Base-by-base conservation (phyloP, 2,329 filamentous ascomycete genomes). In the Monosporascus ibericus region DNA sequence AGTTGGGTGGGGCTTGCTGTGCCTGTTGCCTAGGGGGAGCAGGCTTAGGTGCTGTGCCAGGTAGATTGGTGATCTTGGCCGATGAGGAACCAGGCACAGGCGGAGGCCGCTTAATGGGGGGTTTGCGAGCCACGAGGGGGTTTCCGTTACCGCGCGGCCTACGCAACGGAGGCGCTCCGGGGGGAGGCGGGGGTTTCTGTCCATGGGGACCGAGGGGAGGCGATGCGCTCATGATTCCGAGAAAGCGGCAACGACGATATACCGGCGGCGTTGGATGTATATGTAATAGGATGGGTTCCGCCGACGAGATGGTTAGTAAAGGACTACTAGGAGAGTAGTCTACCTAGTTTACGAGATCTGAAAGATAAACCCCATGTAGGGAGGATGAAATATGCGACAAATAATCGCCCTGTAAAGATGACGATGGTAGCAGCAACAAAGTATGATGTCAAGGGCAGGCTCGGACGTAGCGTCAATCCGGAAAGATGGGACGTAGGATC, bases 81-180 rank as follows among this genome's bases (percentile, higher is more conserved):
- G 62, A n/a, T 59, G 62, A 49, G 60, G 69, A 20, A 48, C 60
- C 51, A 55, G 63, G 57, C 30, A 61, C 48, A 49, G 64, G 64
- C 42, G 67, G 67, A 0, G 72, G 72, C 48, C 70, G 66, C 54
- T 65, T 65, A 22, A 65, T 54, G 2, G 74, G 71, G 57, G 76
- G 81, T 63, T 85, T 83, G 44, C 82, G 78, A 49, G 84, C 75
- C 49, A 86, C 82, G 20, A 89, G 72, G 30, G 87, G 86, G 61
- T 89, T 68, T 38, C 49, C 84, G 52, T 75, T 73, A 47, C 70
- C 72, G 53, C 76, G 77, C 11, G 74, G 74, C 51, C 72, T 70
- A 48, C 74, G 70, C 59, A 64, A 47, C 40, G 60, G 61, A n/a
- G 59, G 58, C 44, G 72, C 76, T 52, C 75, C 73, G 22, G 70